Percentiles rank a stretch among this genome's conserved stretches.
Evolutionary conservation across 345 rosid species (phyloP).

Genomic region (Rhodamnia rubescens): DNA sequence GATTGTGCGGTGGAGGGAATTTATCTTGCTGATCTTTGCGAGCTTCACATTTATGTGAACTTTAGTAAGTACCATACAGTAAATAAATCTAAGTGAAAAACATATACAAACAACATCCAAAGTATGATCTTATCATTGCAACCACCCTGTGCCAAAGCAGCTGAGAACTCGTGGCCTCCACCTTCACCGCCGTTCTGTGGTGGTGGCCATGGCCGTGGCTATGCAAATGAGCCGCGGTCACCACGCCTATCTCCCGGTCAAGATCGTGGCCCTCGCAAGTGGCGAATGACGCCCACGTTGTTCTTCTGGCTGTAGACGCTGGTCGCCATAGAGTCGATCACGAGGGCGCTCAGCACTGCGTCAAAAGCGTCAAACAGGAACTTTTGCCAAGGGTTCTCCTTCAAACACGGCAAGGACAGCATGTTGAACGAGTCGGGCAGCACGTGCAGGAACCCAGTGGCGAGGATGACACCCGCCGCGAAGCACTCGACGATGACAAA

Average conservation of each 20-base stretch:
- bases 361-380: constrained; percentile 71
- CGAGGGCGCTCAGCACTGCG: constrained; percentile 62
- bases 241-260: not conserved
- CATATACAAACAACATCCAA: not conserved
- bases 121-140: not conserved
- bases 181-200: not conserved
- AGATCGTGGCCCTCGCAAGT: not conserved
- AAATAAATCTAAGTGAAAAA: not conserved
- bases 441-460: constrained; percentile 80
- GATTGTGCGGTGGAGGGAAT: not conserved
- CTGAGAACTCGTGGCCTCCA: not conserved
- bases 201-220: not conserved
- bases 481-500: constrained; percentile 53
- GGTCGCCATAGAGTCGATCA: constrained; percentile 55
- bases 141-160: not conserved
- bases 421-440: constrained; percentile 66
- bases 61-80: not conserved
- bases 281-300: not conserved
- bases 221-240: not conserved
- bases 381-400: constrained; percentile 59
- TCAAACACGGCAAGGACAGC: constrained; percentile 45
- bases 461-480: constrained; percentile 68
- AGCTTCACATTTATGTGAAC: not conserved
- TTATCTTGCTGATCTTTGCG: not conserved
- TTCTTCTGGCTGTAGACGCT: not conserved